These are phyloP conservation scores for Fistulinella cinereoalba DNA, from an alignment of 1,284 basidiomycete genomes.

Conservation along the genomic window DNA sequence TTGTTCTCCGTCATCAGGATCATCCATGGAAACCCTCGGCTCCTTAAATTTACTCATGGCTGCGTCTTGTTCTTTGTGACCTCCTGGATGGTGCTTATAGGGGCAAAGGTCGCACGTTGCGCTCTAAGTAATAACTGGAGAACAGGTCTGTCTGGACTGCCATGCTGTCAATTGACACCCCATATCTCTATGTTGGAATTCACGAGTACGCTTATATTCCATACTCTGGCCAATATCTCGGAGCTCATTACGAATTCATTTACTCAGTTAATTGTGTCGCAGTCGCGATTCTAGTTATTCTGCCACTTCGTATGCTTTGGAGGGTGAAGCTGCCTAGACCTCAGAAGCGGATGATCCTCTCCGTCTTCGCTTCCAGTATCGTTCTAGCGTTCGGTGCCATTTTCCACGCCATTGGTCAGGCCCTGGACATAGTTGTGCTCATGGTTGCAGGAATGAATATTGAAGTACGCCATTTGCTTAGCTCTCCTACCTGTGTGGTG, in stretches of 20 bases:
- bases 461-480: constrained; percentile 10
- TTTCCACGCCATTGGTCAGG: constrained; percentile 17
- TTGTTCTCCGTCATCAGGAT: constrained; percentile 24
- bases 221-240: too few relatives aligned
- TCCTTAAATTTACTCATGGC: constrained; percentile 13
- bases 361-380: neutral
- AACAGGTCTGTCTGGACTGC: too few relatives aligned
- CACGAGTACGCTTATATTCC: too few relatives aligned
- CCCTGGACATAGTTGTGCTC: constrained; percentile 4
- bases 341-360: too few relatives aligned
- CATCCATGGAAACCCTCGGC: neutral
- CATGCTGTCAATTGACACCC: too few relatives aligned
- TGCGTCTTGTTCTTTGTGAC: constrained; percentile 11
- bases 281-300: too few relatives aligned
- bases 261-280: too few relatives aligned
- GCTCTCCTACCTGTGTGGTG: neutral
- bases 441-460: constrained; percentile 16
- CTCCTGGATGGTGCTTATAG: constrained; percentile 12
- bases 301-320: too few relatives aligned
- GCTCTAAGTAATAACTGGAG: constrained; percentile 13
- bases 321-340: too few relatives aligned
- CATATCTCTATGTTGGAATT: too few relatives aligned
- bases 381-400: constrained; percentile 18
- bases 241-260: too few relatives aligned
- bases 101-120: constrained; percentile 14